These are phyloP conservation scores for Zygotorulaspora florentina DNA, from an alignment of 805 yeast species.

Conservation along the genomic window DNA sequence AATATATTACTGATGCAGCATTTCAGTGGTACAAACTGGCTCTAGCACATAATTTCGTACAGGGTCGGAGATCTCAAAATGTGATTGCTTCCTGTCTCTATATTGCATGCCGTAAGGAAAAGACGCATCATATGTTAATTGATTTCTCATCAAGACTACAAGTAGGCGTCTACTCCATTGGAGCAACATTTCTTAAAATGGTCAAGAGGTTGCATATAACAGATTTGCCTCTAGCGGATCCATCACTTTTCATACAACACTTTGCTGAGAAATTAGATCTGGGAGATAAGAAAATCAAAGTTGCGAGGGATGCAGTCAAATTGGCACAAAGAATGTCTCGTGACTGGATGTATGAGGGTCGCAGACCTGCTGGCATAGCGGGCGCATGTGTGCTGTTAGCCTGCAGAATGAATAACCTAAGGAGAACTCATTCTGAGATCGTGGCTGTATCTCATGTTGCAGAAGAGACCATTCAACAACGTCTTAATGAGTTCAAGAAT, in stretches of 20 bases:
- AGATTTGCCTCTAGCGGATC: slow-evolving; percentile 84
- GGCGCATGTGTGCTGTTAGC: slow-evolving; percentile 94
- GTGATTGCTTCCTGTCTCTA: slow-evolving; percentile 94
- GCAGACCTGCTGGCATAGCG: slow-evolving; percentile 97
- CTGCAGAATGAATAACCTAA: slow-evolving; percentile 91
- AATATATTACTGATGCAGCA: slow-evolving; percentile 80
- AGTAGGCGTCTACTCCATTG: slow-evolving; percentile 88
- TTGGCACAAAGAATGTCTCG: slow-evolving; percentile 86
- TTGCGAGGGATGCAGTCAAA: slow-evolving; percentile 80
- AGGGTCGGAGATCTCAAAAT: slow-evolving; percentile 94
- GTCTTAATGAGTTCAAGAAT: slow-evolving; percentile 80
- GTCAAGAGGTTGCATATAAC: slow-evolving; percentile 80
- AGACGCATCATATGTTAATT: slow-evolving; percentile 91
- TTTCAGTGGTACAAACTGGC: slow-evolving; percentile 87
- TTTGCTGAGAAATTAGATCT: slow-evolving; percentile 85
- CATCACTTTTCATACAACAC: slow-evolving; percentile 88
- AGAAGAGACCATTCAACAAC: slow-evolving; percentile 84
- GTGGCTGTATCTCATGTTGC: slow-evolving; percentile 95
- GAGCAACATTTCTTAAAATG: slow-evolving; percentile 91
- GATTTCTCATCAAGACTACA: slow-evolving; percentile 89
- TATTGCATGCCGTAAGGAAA: slow-evolving; percentile 87
- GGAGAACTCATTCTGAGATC: slow-evolving; percentile 88
- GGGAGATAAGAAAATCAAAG: slow-evolving; percentile 67
- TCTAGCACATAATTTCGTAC: slow-evolving; percentile 82
- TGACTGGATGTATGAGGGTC: slow-evolving; percentile 95